These are phyloP conservation scores for Pestalotiopsis sp. DNA, from an alignment of 2,329 filamentous ascomycete genomes.

Conservation along the genomic window DNA sequence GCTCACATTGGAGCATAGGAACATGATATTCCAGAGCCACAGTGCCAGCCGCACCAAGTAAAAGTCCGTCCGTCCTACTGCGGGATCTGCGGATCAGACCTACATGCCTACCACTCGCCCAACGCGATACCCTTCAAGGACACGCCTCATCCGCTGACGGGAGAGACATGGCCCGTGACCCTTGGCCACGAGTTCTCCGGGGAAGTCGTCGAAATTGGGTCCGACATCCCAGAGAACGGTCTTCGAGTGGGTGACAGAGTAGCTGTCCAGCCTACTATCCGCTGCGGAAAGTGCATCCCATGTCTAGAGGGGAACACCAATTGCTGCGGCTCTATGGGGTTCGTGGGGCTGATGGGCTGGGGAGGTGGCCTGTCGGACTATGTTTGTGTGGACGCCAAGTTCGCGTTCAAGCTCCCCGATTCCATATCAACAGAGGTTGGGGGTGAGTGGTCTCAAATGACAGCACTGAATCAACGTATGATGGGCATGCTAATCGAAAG, in stretches of 20 bases:
- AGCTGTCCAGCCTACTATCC: conserved; percentile 62
- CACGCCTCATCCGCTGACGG: conserved; percentile 59
- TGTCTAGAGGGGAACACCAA: conserved; percentile 58
- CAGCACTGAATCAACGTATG: too few species aligned
- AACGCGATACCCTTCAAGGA: conserved; percentile 28
- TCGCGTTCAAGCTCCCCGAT: conserved; percentile 53
- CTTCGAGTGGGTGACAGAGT: conserved; percentile 60
- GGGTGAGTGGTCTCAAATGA: too few species aligned
- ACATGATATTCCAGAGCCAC: conserved; percentile 20
- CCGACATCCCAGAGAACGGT: conserved; percentile 38
- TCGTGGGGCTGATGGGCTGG: conserved; percentile 41
- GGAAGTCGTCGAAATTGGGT: conserved; percentile 60
- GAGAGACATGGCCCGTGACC: conserved; percentile 59
- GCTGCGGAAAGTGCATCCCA: conserved; percentile 57
- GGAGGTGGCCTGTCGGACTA: conserved; percentile 59
- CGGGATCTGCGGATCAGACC: conserved; percentile 38
- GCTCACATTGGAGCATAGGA: too few species aligned
- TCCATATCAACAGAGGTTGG: conserved; percentile 54
- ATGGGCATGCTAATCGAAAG: too few species aligned
- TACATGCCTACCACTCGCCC: conserved; percentile 35
- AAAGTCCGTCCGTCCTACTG: conserved; percentile 33
- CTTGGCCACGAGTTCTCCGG: conserved; percentile 70
- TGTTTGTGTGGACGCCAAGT: conserved; percentile 52
- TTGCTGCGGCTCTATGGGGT: conserved; percentile 50
- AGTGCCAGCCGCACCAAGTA: conserved; percentile 23